phyloP scores from a whole-genome alignment of 2,329 filamentous ascomycete genomes.

The Sporothrix sp. region DNA sequence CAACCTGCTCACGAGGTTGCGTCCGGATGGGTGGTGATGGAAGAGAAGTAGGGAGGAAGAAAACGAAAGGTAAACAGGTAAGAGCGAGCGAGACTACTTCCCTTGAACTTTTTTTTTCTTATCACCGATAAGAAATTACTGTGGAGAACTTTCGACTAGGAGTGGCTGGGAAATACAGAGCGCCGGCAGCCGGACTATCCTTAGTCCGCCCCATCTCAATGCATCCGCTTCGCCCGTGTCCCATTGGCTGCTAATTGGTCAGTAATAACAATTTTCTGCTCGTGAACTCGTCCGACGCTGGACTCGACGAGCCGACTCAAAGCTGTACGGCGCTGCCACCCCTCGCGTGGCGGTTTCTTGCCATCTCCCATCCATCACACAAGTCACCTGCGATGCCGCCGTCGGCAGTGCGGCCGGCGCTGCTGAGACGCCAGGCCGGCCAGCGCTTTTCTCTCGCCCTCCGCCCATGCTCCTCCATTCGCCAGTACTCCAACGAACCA shows the following conservation, averaged over 20 bases:
- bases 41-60: conserved; percentile 10
- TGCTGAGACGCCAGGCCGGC: conserved; percentile 7
- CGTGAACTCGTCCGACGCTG: no score
- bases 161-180: conserved; percentile 12
- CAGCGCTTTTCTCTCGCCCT: background rate
- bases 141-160: conserved; percentile 9
- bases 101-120: conserved; percentile 12
- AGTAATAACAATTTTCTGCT: no score
- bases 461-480: background rate
- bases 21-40: conserved; percentile 7
- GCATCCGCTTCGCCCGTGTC: no score
- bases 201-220: no score
- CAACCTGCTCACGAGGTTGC: background rate
- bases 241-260: no score
- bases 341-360: no score
- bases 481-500: no score
- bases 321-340: no score
- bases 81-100: background rate
- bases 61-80: background rate
- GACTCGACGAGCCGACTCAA: no score
- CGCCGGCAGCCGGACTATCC: no score
- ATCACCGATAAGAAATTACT: conserved; percentile 17
- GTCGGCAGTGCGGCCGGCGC: conserved; percentile 7
- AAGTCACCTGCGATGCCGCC: conserved; percentile 11
- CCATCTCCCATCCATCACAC: background rate